Evolutionary conservation across 257 asterid species (phyloP), one percentile per base, ranked within the genome.

Genomic region (Paraleonurus japonicus): DNA sequence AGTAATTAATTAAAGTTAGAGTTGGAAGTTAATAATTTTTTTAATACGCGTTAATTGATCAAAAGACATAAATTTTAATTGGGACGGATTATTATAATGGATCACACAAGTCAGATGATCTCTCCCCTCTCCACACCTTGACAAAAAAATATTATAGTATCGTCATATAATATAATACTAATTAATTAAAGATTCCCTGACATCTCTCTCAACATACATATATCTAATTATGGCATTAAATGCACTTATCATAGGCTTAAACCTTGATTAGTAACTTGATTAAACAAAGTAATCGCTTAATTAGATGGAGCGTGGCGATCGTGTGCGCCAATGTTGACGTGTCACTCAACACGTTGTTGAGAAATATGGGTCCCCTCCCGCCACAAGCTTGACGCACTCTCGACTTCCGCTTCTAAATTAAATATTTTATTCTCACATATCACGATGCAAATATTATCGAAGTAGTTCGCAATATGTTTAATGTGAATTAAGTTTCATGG

Each of bases 331-430:
- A 20, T 28, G 54, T 20, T 59, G 43, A 32, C 30, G 11, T 51
- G 74, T 23, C 64, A 15, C 3, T 5, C 16, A 32, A 32, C 80
- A 50, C 59, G 83, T 70, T 74, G 12, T 62, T 23, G 30, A 33
- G 28, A 37, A 59, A 33, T 22, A 28, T 2, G 32, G 50, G 33
- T 62, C 65, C 30, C 30, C 0, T 54, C 28, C 12, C 9, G 62
- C 67, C 83, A 79, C 80, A 41, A 28, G 80, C 61, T 51, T 71
- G 4, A 6, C 67, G 28, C 67, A 43, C 67, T 37, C 65, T 54
- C 74, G 1, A 23, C 65, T 69, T 16, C 35, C 27, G 41, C 26
- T n/a, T 13, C 16, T 2, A 4, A 27, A 9, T 41, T 11, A 41
- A 41, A 11, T 41, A 41, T 41, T 41, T 39, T 66, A 66, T 5